Evolutionary conservation across 371 early-diverging fungal species (phyloP).

Genomic region (Saksenaea vasiformis): DNA sequence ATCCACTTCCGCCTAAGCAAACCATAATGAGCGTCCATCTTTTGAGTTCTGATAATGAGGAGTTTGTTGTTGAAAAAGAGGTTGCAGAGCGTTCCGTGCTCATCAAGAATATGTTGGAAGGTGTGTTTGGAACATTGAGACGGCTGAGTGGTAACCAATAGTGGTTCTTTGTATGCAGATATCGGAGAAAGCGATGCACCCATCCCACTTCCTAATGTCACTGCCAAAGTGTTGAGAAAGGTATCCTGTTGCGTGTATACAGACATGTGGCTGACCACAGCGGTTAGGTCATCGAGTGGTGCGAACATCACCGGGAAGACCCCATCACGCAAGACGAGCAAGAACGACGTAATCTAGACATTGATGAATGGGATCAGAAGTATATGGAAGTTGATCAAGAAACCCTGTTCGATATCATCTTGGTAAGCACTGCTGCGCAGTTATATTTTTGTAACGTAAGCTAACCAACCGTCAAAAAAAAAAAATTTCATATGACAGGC

Average conservation of each 20-base stretch:
- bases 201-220: slow-evolving; percentile 82
- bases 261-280: neutral
- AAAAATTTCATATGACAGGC: slow-evolving; percentile 60
- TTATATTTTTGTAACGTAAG: neutral
- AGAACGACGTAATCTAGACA: slow-evolving; percentile 53
- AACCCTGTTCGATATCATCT: slow-evolving; percentile 74
- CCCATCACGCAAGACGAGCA: slow-evolving; percentile 61
- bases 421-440: slow-evolving; percentile 33
- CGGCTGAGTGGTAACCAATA: neutral
- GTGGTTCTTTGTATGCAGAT: slow-evolving; percentile 46
- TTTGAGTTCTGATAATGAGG: slow-evolving; percentile 70
- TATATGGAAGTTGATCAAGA: slow-evolving; percentile 82
- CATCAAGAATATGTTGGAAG: slow-evolving; percentile 93
- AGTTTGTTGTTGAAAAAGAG: slow-evolving; percentile 78
- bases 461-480: neutral
- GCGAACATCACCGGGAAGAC: slow-evolving; percentile 77
- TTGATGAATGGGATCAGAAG: slow-evolving; percentile 80
- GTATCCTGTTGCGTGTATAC: slow-evolving; percentile 30
- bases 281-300: slow-evolving; percentile 78
- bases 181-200: slow-evolving; percentile 75
- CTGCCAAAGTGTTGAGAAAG: slow-evolving; percentile 69
- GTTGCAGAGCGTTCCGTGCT: slow-evolving; percentile 87
- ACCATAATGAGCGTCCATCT: slow-evolving; percentile 43
- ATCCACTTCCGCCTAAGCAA: neutral
- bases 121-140: slow-evolving; percentile 22